These are phyloP conservation scores for Drosera capensis DNA, from an alignment of 148 eudicot genomes.

Conservation along the genomic window DNA sequence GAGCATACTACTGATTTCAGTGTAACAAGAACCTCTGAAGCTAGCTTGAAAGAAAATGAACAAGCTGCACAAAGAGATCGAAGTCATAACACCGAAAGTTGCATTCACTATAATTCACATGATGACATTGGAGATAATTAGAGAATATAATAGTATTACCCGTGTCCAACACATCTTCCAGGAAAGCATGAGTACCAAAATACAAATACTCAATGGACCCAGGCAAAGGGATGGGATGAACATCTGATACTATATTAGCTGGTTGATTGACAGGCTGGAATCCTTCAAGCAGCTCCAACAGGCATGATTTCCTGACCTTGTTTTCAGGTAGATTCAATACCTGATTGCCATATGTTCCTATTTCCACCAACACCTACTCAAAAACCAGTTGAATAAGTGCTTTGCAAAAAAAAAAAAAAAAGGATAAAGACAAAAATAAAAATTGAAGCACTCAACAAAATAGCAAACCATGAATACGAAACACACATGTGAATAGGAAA, in stretches of 20 bases:
- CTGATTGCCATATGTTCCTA: too few species aligned
- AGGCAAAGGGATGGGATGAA: constrained; percentile 23
- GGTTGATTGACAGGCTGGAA: constrained; percentile 28
- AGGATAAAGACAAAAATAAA: too few species aligned
- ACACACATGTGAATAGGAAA: constrained; percentile 1
- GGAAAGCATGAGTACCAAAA: constrained; percentile 32
- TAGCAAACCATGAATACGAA: not conserved
- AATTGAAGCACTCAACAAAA: too few species aligned
- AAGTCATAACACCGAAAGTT: not conserved
- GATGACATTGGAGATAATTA: not conserved
- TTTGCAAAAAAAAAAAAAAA: too few species aligned
- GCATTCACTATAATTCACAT: not conserved
- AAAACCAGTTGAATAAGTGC: too few species aligned
- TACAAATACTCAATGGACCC: constrained; percentile 34
- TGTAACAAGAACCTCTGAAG: constrained; percentile 39
- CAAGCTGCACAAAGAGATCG: constrained; percentile 23
- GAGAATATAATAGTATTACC: constrained; percentile 16
- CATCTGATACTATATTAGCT: constrained; percentile 19
- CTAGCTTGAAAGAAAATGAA: constrained; percentile 30
- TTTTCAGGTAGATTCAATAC: constrained; percentile 27
- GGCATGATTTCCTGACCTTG: constrained; percentile 15
- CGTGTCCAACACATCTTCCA: constrained; percentile 27
- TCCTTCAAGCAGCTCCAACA: constrained; percentile 29
- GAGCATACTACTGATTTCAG: constrained; percentile 23
- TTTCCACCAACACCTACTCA: too few species aligned